A percentile compares a stretch with the other conserved stretches of the same genome.
phyloP scores from a whole-genome alignment of 208 protist genomes.

The Leishmania major region DNA sequence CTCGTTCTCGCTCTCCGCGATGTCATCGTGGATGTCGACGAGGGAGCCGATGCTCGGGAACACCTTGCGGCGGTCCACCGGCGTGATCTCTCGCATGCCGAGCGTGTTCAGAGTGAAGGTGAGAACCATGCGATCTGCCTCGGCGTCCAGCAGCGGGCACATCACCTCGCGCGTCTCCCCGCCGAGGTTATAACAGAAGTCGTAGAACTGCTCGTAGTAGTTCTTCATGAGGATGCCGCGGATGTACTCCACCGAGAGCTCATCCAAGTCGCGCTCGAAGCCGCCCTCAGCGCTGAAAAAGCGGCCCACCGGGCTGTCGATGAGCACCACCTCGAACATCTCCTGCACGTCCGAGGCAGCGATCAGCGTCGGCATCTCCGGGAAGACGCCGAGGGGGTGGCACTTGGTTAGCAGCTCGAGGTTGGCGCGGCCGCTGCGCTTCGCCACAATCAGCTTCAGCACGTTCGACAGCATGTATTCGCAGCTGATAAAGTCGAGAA shows the following conservation, averaged over 20 bases:
- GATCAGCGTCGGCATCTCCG: slow-evolving; percentile 93
- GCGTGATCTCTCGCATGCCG: slow-evolving; percentile 87
- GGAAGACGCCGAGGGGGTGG: slow-evolving; percentile 98
- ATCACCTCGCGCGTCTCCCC: slow-evolving; percentile 92
- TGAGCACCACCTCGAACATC: slow-evolving; percentile 97
- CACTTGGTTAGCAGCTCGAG: slow-evolving; percentile 96
- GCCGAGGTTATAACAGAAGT: slow-evolving; percentile 91
- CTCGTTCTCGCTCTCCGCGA: slow-evolving; percentile 81
- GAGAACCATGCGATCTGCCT: slow-evolving; percentile 97
- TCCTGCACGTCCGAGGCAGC: slow-evolving; percentile 92
- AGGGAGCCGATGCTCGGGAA: slow-evolving; percentile 92
- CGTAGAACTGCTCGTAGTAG: slow-evolving; percentile 99
- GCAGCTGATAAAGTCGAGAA: slow-evolving; percentile 99
- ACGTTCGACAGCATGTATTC: slow-evolving; percentile 98
- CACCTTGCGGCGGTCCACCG: slow-evolving; percentile 75
- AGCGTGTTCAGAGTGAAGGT: slow-evolving; percentile 99
- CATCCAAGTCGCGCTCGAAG: slow-evolving; percentile 87
- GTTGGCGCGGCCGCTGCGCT: slow-evolving; percentile 79
- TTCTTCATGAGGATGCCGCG: slow-evolving; percentile 98
- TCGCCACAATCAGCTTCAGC: slow-evolving; percentile 90
- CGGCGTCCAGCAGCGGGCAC: slow-evolving; percentile 92
- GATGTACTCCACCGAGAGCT: slow-evolving; percentile 98
- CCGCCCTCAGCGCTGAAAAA: slow-evolving; percentile 81
- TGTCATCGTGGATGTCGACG: slow-evolving; percentile 88
- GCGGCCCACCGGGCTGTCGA: slow-evolving; percentile 96